Evolutionary conservation across 352 stramenopile species (phyloP), one percentile per base, ranked within the genome.

Genomic region (Pythium vanterpoolii): DNA sequence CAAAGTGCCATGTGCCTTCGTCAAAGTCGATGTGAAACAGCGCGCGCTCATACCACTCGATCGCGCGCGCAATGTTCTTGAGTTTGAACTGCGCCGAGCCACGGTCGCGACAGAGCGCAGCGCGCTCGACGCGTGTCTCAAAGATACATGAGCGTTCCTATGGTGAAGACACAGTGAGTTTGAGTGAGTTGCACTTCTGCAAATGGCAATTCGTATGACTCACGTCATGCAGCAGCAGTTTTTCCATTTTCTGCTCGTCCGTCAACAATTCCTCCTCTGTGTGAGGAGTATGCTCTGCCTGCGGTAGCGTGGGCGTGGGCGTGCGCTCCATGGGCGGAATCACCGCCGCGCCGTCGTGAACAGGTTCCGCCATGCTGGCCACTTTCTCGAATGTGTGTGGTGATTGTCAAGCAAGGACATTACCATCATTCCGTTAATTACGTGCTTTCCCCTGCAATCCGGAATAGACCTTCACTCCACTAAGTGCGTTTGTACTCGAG

Each of bases 101-200:
- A 42, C 74, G 71, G 50, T 86, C 77, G 28, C 81, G 83, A 54
- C 85, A 94, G 47, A 74, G 52, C 36, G 74, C 69, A 0, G 85
- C 83, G 26, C 71, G 76, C 49, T 91, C 77, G 18, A 93, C 77
- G 34, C 85, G 81, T 16, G 77, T 89, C 71, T 94, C 85, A 52
- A 94, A 94, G 56, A 94, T 87, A 62, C 73, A 90, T 1, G 85
- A 94, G 4, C 83, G 81, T 67, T 92, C 83, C 85, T 94, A 42
- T 42, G 4, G 3, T 21, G n/a, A 42, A 7, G 10, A 42, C 19
- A 1, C 10, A 42, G 19, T 13, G 34, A 16, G n/a, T n/a, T 42
- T 42, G 34, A 18, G 14, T 42, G 34, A 18, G 34, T 40, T 8
- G 7, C 11, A 40, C 11, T 18, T 40, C n/a, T 16, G 11, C 14